A percentile compares a stretch with the other conserved stretches of the same genome.
Evolutionary conservation across 176 grass and related monocot species (phyloP).

Genomic region (Triticum turgidum): DNA sequence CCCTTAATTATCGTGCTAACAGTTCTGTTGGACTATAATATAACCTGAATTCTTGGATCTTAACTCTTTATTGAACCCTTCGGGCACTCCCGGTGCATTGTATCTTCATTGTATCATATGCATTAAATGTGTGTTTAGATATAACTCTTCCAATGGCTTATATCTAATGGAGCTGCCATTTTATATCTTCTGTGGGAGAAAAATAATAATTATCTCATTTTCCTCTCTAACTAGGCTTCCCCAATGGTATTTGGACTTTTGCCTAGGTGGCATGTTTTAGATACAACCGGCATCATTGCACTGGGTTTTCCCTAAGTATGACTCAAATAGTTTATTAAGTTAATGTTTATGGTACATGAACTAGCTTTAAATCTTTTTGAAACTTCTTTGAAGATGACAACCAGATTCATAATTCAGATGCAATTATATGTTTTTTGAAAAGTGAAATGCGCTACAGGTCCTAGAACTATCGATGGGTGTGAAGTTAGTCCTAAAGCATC

Average conservation of each 20-base stretch:
- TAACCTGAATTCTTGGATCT: not conserved
- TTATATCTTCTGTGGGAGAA: not conserved
- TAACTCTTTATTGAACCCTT: not conserved
- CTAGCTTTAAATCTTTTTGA: too few relatives aligned
- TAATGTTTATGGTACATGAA: not conserved
- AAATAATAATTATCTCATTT: not conserved
- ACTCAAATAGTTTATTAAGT: not conserved
- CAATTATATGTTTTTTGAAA: not conserved
- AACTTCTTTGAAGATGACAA: not conserved
- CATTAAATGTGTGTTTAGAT: slow-evolving; percentile 1
- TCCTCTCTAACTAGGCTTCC: not conserved
- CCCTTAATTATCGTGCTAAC: not conserved
- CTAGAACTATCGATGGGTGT: not conserved
- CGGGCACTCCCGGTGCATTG: not conserved
- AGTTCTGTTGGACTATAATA: not conserved
- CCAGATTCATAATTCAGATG: not conserved
- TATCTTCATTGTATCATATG: not conserved
- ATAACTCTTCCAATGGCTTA: not conserved
- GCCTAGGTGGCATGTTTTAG: not conserved
- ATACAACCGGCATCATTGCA: not conserved
- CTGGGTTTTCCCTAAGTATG: not conserved
- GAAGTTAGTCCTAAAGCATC: not conserved
- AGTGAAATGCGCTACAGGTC: not conserved
- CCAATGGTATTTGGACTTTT: not conserved
- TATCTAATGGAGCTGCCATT: not conserved